phyloP scores from a whole-genome alignment of 768 basidiomycete species.

The Xerocomellus amylosporus region DNA sequence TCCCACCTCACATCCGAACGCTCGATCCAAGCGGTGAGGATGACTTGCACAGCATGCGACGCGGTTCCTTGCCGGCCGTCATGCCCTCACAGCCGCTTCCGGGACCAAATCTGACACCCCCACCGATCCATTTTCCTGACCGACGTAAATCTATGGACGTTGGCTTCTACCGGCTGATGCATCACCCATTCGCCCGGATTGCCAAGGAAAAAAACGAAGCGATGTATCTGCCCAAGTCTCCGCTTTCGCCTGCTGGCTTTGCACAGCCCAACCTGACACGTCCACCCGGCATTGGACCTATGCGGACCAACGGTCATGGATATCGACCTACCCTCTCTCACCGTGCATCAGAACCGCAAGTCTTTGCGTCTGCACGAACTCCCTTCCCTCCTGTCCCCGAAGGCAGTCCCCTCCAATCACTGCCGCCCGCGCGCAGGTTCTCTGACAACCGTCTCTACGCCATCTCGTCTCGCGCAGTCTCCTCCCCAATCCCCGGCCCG shows the following conservation, averaged over 20 bases:
- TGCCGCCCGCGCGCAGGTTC: constrained; percentile 22
- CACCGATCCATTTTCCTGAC: constrained; percentile 34
- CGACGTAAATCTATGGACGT: constrained; percentile 40
- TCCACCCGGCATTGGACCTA: constrained; percentile 39
- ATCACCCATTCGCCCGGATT: constrained; percentile 36
- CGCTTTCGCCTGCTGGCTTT: constrained; percentile 31
- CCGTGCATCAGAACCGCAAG: constrained; percentile 34
- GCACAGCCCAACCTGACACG: constrained; percentile 36
- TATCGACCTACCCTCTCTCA: constrained; percentile 33
- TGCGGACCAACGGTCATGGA: constrained; percentile 45
- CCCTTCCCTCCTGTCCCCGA: constrained; percentile 35
- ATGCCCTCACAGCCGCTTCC: constrained; percentile 29
- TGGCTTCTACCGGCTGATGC: constrained; percentile 52
- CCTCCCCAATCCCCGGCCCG: constrained; percentile 50
- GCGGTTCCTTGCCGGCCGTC: constrained; percentile 54
- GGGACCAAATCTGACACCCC: constrained; percentile 33
- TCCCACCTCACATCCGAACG: constrained; percentile 25
- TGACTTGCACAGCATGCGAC: constrained; percentile 39
- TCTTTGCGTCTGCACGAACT: constrained; percentile 38
- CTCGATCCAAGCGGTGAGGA: constrained; percentile 25
- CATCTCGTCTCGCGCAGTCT: constrained; percentile 46
- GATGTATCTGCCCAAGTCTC: constrained; percentile 32
- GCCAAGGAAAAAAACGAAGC: constrained; percentile 37
- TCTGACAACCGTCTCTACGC: constrained; percentile 51
- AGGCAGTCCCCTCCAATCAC: constrained; percentile 11